Evolutionary conservation across 768 basidiomycete genomes (phyloP).

Genomic region (Termitomyces sp.): DNA sequence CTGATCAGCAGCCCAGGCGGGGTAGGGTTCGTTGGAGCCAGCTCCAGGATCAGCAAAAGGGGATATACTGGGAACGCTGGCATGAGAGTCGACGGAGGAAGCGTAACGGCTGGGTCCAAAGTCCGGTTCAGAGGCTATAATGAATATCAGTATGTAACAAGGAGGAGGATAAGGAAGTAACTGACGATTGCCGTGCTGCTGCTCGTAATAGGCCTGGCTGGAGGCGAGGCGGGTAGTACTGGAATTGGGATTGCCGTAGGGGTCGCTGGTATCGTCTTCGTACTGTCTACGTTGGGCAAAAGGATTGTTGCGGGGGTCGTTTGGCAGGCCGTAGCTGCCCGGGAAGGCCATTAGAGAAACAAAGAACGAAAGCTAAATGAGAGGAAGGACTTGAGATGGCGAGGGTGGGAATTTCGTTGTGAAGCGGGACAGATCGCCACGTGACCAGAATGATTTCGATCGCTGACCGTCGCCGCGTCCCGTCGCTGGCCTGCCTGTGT

Average conservation of each 20-base stretch:
- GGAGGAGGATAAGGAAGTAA: slow-evolving; percentile 4
- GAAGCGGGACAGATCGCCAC: slow-evolving; percentile 1
- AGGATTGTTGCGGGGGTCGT: slow-evolving; percentile 27
- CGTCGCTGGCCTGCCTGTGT: slow-evolving; percentile 55
- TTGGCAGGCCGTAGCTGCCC: slow-evolving; percentile 25
- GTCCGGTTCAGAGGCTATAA: slow-evolving; percentile 32
- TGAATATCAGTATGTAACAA: slow-evolving; percentile 10
- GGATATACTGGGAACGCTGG: slow-evolving; percentile 55
- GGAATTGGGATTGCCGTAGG: slow-evolving; percentile 49
- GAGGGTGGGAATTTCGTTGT: slow-evolving; percentile 16
- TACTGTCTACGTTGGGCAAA: slow-evolving; percentile 32
- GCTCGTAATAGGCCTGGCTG: slow-evolving; percentile 41
- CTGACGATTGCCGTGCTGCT: slow-evolving; percentile 27
- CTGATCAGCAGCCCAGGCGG: slow-evolving; percentile 91
- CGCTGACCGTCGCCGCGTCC: slow-evolving; percentile 29
- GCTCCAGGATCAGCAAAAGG: slow-evolving; percentile 58
- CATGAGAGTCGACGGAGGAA: slow-evolving; percentile 61
- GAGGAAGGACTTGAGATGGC: slow-evolving; percentile 9
- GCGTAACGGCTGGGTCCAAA: slow-evolving; percentile 45
- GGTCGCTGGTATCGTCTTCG: slow-evolving; percentile 52
- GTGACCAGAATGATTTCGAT: slow-evolving; percentile 13
- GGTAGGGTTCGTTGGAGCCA: slow-evolving; percentile 70
- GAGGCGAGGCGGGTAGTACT: slow-evolving; percentile 56
- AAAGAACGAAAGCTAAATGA: slow-evolving; percentile 20
- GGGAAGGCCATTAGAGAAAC: slow-evolving; percentile 21